Evolutionary conservation across 257 asterid genomes (phyloP).

Genomic region (Eustoma russellianum): DNA sequence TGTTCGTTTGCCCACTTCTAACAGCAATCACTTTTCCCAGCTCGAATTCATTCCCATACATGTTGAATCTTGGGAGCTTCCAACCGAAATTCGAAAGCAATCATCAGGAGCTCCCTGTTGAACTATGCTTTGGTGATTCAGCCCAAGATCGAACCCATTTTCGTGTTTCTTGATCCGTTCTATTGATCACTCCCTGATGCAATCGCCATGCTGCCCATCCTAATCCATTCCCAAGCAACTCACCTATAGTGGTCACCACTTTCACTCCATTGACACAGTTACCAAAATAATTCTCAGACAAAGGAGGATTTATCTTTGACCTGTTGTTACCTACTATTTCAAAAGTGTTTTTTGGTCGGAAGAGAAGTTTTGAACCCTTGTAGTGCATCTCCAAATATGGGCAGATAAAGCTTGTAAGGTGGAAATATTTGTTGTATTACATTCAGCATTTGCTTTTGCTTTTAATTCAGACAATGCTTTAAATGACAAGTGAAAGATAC

Average conservation of each 20-base stretch:
- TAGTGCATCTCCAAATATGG: slow-evolving; percentile 28
- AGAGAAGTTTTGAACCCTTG: slow-evolving; percentile 9
- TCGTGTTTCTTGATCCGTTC: slow-evolving; percentile 5
- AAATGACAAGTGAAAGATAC: slow-evolving; percentile 22
- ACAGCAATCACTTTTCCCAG: slow-evolving; percentile 47
- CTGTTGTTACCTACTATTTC: slow-evolving; percentile 14
- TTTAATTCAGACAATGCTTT: slow-evolving; percentile 19
- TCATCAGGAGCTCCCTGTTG: slow-evolving; percentile 16
- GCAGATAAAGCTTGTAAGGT: slow-evolving; percentile 29
- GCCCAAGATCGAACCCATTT: slow-evolving; percentile 22
- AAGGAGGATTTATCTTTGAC: slow-evolving; percentile 17
- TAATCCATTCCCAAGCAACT: slow-evolving; percentile 10
- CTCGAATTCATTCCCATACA: slow-evolving; percentile 47
- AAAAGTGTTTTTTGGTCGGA: slow-evolving; percentile 12
- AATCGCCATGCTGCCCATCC: slow-evolving; percentile 30
- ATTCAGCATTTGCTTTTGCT: slow-evolving; percentile 19
- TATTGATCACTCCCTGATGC: slow-evolving; percentile 19
- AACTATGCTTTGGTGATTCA: slow-evolving; percentile 10
- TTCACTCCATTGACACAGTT: slow-evolving; percentile 14
- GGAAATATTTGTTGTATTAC: slow-evolving; percentile 20
- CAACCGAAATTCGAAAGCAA: slow-evolving; percentile 11
- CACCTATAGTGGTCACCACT: slow-evolving; percentile 13
- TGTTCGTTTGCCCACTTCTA: slow-evolving; percentile 36
- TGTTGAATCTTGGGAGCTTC: slow-evolving; percentile 41
- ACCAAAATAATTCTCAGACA: slow-evolving; percentile 20